Evolutionary conservation across 2,329 filamentous ascomycete species (phyloP), one percentile per base, ranked within the genome.

Genomic region (Aspergillus ochraceoroseus): DNA sequence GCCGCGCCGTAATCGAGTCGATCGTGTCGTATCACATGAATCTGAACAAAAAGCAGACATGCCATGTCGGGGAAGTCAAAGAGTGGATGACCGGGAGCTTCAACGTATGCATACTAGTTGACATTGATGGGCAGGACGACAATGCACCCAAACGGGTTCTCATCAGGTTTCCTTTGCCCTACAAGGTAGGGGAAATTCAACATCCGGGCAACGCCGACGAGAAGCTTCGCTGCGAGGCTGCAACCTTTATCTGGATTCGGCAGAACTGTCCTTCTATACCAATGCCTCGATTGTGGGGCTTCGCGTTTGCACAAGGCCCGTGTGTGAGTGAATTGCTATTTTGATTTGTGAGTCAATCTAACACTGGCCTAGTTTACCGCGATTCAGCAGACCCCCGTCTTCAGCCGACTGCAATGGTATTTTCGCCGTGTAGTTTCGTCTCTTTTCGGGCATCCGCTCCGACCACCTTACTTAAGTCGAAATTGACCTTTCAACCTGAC

Each of bases 121-220:
- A 39, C 15, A 30, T 41, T 11, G 22, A 37, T 11, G 3, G 20
- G 2, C 22, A 14, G 22, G 14, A 14, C 2, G 4, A 14, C 4
- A 20, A 28, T 27, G 5, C 30, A 8, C 30, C 60, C 46, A 63
- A 49, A 11, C 43, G 41, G 9, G 42, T 51, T 3, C 29, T 58
- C 5, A 37, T 59, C 19, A 29, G 55, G 31, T 53, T 59, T 18
- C 57, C 53, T 8, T 38, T 60, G 12, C 52, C 56, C 9, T 58
- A 55, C 29, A 44, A 62, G 35, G 48, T 67, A 4, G 68, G 66
- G 7, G 68, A 70, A 38, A 41, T 38, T 9, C 43, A 30, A 15
- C 34, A 54, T 41, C 65, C 66, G 8, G 69, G 67, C 8, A 70
- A 61, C 28, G 57, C 61, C 9, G 62, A 72, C 22, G 68, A 72